Evolutionary conservation across 306 rosid species (phyloP).

Genomic region (Dicorynia guianensis): DNA sequence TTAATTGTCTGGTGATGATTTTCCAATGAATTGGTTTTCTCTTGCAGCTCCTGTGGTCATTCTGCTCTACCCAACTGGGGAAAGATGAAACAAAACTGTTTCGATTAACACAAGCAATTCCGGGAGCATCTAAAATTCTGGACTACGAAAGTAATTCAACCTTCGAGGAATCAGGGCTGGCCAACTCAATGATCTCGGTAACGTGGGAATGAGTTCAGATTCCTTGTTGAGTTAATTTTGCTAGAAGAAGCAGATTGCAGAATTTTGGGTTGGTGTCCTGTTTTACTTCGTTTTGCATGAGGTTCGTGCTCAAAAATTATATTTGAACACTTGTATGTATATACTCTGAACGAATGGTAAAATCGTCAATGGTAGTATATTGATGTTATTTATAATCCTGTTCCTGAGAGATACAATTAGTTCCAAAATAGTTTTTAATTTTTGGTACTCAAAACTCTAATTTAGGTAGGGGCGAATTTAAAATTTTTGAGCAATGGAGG

Average conservation of each 20-base stretch:
- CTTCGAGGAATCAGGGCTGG: constrained; percentile 85
- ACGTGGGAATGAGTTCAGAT: constrained; percentile 79
- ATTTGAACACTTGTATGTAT: constrained; percentile 42
- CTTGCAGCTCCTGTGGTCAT: constrained; percentile 95
- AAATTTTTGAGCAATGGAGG: too few species aligned
- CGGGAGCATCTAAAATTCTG: constrained; percentile 77
- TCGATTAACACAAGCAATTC: constrained; percentile 84
- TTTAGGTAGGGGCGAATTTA: too few species aligned
- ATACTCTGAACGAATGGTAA: constrained; percentile 41
- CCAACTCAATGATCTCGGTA: constrained; percentile 92
- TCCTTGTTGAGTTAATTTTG: constrained; percentile 30
- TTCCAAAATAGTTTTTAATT: too few species aligned
- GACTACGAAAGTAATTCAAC: constrained; percentile 65
- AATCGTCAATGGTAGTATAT: constrained; percentile 41
- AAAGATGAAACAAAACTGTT: constrained; percentile 71
- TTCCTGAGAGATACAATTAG: too few species aligned
- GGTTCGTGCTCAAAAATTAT: constrained; percentile 36
- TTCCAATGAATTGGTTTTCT: constrained; percentile 28
- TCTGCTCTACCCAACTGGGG: constrained; percentile 65
- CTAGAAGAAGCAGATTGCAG: constrained; percentile 35
- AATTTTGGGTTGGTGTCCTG: constrained; percentile 28
- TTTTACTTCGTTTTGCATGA: constrained; percentile 34
- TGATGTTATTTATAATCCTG: background rate
- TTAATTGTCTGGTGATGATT: constrained; percentile 17
- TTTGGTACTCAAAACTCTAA: too few species aligned